A percentile compares a stretch with the other conserved stretches of the same genome.
phyloP scores from a whole-genome alignment of 495 filamentous ascomycete genomes.

The Acidiella bohemica region DNA sequence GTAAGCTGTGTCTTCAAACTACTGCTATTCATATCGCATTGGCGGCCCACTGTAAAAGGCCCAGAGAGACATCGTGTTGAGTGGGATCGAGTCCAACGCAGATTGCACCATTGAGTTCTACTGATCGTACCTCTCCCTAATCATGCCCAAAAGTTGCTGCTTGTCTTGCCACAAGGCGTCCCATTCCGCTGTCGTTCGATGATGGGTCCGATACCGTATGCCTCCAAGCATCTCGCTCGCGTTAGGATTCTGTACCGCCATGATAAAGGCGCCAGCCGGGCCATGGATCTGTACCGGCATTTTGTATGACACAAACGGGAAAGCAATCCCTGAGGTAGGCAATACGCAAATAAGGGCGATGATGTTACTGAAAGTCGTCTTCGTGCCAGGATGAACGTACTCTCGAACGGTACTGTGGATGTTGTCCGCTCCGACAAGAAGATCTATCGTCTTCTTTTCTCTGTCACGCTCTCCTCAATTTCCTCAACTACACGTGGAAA shows the following conservation, averaged over 20 bases:
- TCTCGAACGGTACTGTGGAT: conserved; percentile 17
- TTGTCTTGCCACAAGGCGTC: conserved; percentile 26
- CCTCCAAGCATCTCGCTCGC: conserved; percentile 36
- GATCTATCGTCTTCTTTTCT: conserved; percentile 23
- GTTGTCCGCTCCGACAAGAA: conserved; percentile 20
- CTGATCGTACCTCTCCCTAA: conserved; percentile 21
- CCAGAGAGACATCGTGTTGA: not conserved
- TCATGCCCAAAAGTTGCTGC: conserved; percentile 27
- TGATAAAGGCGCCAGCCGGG: conserved; percentile 33
- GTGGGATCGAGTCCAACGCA: conserved; percentile 22
- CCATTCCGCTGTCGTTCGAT: conserved; percentile 31
- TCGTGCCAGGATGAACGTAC: conserved; percentile 10
- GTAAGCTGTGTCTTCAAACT: too few species aligned
- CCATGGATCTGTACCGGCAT: conserved; percentile 34
- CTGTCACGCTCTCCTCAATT: conserved; percentile 13
- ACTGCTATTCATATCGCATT: too few species aligned
- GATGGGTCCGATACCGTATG: conserved; percentile 25
- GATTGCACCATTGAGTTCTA: conserved; percentile 30
- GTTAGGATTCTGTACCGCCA: conserved; percentile 35
- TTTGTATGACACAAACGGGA: conserved; percentile 21
- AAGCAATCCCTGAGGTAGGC: conserved; percentile 1
- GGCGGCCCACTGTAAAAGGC: conserved; percentile 10
- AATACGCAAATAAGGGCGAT: conserved; percentile 10
- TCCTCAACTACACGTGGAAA: conserved; percentile 31
- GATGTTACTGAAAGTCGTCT: conserved; percentile 6